Evolutionary conservation across 1,284 basidiomycete species (phyloP).

Genomic region (Sporisorium graminicola): DNA sequence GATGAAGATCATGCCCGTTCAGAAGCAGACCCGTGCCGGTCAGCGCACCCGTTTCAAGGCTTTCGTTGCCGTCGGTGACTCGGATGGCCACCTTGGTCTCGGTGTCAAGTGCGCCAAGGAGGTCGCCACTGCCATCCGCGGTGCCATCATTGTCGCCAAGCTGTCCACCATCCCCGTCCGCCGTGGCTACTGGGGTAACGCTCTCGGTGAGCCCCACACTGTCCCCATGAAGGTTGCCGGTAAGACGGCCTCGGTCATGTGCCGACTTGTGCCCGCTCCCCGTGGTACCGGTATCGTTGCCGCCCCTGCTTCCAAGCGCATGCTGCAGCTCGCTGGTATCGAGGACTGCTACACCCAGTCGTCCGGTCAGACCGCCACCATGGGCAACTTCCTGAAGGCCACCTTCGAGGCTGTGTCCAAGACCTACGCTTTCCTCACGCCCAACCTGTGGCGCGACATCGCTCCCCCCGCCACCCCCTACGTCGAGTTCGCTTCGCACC

Average conservation of each 20-base stretch:
- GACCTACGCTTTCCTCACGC: slow-evolving; percentile 97
- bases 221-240: slow-evolving; percentile 98
- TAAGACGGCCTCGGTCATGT: slow-evolving; percentile 99
- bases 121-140: slow-evolving; percentile 98
- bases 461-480: slow-evolving; percentile 76
- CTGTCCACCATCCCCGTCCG: slow-evolving; percentile 95
- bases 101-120: slow-evolving; percentile 99
- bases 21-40: slow-evolving; percentile 99
- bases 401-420: slow-evolving; percentile 97
- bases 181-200: slow-evolving; percentile 95
- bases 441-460: slow-evolving; percentile 94
- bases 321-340: slow-evolving; percentile 97
- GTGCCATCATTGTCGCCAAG: slow-evolving; percentile 97
- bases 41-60: slow-evolving; percentile 99
- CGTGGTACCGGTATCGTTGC: slow-evolving; percentile 99
- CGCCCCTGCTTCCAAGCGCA: slow-evolving; percentile 94
- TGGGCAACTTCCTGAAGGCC: slow-evolving; percentile 99
- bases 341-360: slow-evolving; percentile 94
- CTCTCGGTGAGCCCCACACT: slow-evolving; percentile 92
- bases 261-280: slow-evolving; percentile 95
- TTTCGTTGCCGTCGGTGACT: slow-evolving; percentile 98
- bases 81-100: slow-evolving; percentile 95
- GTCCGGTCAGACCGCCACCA: slow-evolving; percentile 97
- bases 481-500: slow-evolving; percentile 68
- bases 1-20: slow-evolving; percentile 99